Conservation (phyloP, 2,329 filamentous ascomycete genomes). For the Aureobasidium sp. region DNA sequence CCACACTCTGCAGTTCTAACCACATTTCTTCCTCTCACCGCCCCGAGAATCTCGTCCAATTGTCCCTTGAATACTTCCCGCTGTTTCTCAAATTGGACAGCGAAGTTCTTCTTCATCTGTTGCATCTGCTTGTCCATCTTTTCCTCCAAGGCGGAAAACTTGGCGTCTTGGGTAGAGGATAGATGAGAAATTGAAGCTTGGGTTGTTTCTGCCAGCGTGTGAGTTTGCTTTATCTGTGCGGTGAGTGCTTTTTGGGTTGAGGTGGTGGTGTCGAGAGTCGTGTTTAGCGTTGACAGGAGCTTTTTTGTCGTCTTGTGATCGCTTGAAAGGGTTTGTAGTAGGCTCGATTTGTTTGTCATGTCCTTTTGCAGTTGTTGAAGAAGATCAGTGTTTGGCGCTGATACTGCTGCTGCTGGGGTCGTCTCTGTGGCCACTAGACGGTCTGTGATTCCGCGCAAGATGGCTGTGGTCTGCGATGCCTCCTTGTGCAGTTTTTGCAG, state of each 20-base stretch:
- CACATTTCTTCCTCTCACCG: neutral
- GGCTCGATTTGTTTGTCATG: neutral
- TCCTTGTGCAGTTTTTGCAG: constrained; percentile 6
- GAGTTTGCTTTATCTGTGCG: neutral
- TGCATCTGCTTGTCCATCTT: neutral
- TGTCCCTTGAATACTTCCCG: neutral
- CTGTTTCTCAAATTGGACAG: neutral
- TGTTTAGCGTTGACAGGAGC: neutral
- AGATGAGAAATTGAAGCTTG: neutral
- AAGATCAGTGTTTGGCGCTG: neutral
- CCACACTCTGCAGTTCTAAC: constrained; percentile 6
- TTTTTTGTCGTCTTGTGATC: neutral
- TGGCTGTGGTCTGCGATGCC: neutral
- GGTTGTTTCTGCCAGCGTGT: neutral
- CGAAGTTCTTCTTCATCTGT: neutral
- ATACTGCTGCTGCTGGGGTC: neutral
- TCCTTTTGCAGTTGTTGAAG: neutral
- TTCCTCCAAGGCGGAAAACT: neutral
- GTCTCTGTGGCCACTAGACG: neutral
- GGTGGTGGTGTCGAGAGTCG: neutral
- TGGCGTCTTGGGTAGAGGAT: neutral
- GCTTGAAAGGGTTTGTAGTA: neutral
- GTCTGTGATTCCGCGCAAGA: neutral
- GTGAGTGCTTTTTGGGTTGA: neutral
- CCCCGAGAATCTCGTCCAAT: constrained; percentile 1